Base-by-base conservation (phyloP, 1,284 basidiomycete species). In the Taiwanofungus camphoratus region DNA sequence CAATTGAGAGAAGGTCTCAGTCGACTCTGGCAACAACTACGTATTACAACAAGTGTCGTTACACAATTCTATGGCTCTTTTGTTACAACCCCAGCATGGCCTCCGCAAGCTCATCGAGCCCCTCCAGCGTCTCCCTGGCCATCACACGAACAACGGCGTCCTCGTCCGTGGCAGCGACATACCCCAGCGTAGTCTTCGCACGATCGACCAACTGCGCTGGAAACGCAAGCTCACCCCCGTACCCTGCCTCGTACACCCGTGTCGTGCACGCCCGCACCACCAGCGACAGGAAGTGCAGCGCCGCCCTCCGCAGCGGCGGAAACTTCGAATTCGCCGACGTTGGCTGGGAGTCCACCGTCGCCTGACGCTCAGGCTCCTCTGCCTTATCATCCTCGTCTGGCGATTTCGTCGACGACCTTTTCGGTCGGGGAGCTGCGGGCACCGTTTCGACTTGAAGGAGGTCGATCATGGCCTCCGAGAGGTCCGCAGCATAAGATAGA, bases 301-400 rank as follows among this genome's bases (percentile, higher is more conserved):
- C 90, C 1, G 89, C 82, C 26, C 92, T 80, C 23, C 92, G 77
- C 5, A 95, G 68, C 0, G 88, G 76, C 0, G 92, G 87, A 35
- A 89, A 75, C 56, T 82, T 89, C 0, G 82, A 55, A 56, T 83
- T 70, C 6, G 66, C 66, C 2, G 70, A 72, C 8, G 71, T 76
- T 11, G 79, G 83, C 26, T 77, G 66, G 21, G 60, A 60, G 62
- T 82, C 80, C 64, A 75, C 74, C 19, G 63, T 68, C 24, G 31
- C 42, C 52, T 52, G 26, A 35, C 46, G 3, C 44, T 46, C 32
- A 41, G 41, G n/a, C 54, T 51, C 24, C 41, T 58, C n/a, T 16
- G 16, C 9, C 6, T 1, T 16, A 7, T 6, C 15, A 16, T 16
- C 31, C 55, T 52, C 5, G 46, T 46, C 42, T 30, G 40, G 9